Evolutionary conservation across 140 eudicot genomes (phyloP), one percentile per base, ranked within the genome.

Genomic region (Bidens hawaiensis): DNA sequence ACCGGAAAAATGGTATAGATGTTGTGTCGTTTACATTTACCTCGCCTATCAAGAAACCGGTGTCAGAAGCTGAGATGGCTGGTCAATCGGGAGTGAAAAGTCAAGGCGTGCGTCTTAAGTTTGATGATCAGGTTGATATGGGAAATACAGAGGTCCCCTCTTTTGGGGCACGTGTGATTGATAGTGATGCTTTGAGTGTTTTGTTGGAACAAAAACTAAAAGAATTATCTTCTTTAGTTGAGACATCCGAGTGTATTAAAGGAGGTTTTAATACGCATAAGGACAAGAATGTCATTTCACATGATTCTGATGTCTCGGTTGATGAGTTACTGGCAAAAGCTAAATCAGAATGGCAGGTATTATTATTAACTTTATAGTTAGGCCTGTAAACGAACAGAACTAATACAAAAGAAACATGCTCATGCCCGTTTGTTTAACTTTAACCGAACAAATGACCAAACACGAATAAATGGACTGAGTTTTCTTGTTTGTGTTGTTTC

Each of bases 21-120:
- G 99, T 93, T 23, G 90, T 93, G 33, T 93, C 96, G 18, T 93
- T 93, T 70, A 93, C 99, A 18, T 88, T 93, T 51, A 85, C 83
- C 1, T 93, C 95, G 11, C 99, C 99, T 14, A 85, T 93, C 9
- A 93, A 93, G 61, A 88, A 85, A 72, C 34, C 99, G 11, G 66
- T 63, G 41, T 24, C 76, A 27, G 93, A 74, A 64, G 71, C 83
- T 1, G 79, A 65, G 56, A 47, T 81, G 47, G 67, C 72, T 23
- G 50, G 72, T 68, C 83, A 71, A 53, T 33, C 65, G 28, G 45
- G 43, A 58, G 79, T 60, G 52, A 72, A 62, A 27, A 70, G 36
- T 31, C 62, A 48, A 24, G 58, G 72, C 71, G 6, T 63, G 61
- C 62, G 28, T 59, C 64, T 71, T 18, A 75, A 65, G 38, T 68